phyloP scores from a whole-genome alignment of 148 eudicot species.

The Dysphania ambrosioides region DNA sequence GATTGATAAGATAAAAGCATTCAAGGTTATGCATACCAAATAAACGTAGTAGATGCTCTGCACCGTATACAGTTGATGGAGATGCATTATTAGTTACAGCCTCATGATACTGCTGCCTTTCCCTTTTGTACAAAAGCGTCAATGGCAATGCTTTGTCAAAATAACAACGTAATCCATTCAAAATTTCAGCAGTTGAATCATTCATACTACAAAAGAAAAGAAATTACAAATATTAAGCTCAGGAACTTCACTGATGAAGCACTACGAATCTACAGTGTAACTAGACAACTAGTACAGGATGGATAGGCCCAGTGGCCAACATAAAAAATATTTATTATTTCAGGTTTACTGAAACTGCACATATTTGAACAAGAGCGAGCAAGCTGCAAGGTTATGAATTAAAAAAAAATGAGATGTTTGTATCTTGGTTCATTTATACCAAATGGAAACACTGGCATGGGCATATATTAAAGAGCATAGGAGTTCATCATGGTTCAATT shows the following conservation, averaged over 20 bases:
- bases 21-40: slow-evolving; percentile 58
- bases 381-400: neutral
- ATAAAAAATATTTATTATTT: neutral
- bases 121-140: slow-evolving; percentile 88
- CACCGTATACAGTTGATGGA: slow-evolving; percentile 90
- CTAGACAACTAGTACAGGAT: neutral
- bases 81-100: slow-evolving; percentile 62
- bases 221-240: slow-evolving; percentile 1
- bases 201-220: slow-evolving; percentile 43
- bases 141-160: slow-evolving; percentile 86
- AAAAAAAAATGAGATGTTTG: neutral
- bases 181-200: slow-evolving; percentile 72
- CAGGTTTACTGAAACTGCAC: neutral
- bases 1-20: neutral
- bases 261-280: too few species aligned
- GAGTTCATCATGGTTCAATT: too few species aligned
- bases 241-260: neutral
- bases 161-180: slow-evolving; percentile 81
- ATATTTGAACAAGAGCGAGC: neutral
- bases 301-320: neutral
- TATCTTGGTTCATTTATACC: too few species aligned
- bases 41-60: slow-evolving; percentile 95
- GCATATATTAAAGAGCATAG: too few species aligned
- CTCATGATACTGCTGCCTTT: slow-evolving; percentile 76
- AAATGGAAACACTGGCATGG: too few species aligned